Evolutionary conservation across 1,284 basidiomycete genomes (phyloP).

Genomic region (Stereum hirsutum): DNA sequence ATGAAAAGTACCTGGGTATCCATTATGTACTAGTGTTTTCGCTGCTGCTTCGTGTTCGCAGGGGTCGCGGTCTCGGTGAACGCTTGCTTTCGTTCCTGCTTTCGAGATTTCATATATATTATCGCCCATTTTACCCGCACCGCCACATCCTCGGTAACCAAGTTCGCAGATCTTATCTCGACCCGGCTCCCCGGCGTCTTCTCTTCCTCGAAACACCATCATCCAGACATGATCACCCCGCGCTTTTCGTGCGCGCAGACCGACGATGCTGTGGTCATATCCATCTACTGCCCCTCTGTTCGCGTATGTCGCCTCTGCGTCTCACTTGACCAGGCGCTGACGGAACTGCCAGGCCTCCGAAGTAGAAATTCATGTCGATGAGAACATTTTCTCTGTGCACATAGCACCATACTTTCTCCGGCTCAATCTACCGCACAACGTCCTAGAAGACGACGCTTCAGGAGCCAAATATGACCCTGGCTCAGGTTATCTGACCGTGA

Average conservation of each 20-base stretch:
- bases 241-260: constrained; percentile 69
- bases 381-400: constrained; percentile 60
- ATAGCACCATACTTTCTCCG: constrained; percentile 77
- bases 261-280: constrained; percentile 44
- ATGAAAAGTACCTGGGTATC: no score
- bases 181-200: no score
- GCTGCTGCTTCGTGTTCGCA: no score
- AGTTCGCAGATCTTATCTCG: no score
- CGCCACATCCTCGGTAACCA: no score
- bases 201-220: no score
- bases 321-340: constrained; percentile 11
- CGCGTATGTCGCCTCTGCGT: constrained; percentile 41
- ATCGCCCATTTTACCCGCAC: no score
- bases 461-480: constrained; percentile 65
- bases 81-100: no score
- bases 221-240: constrained; percentile 62
- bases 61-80: no score
- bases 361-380: constrained; percentile 68
- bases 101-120: no score
- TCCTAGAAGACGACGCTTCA: constrained; percentile 60
- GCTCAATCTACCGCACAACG: constrained; percentile 45
- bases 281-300: constrained; percentile 68
- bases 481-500: constrained; percentile 62
- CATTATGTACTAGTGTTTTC: no score
- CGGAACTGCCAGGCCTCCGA: constrained; percentile 54